Conservation (phyloP, 208 protist species). For the Acanthamoeba triangularis region DNA sequence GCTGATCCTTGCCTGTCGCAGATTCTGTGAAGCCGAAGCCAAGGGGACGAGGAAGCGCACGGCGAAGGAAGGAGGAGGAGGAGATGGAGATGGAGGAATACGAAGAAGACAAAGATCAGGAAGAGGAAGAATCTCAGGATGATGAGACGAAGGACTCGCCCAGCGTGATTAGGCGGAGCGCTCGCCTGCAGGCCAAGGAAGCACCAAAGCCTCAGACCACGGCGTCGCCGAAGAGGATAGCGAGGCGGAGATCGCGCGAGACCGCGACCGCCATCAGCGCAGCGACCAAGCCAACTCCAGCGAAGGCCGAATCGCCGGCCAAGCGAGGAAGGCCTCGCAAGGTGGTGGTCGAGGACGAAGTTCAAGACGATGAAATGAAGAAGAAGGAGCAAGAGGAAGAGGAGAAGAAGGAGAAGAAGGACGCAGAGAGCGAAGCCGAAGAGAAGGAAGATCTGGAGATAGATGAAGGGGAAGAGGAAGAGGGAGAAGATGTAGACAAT, state of each 20-base stretch:
- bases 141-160: not conserved
- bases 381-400: not conserved
- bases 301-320: not conserved
- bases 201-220: too few relatives aligned
- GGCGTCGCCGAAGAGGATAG: not conserved
- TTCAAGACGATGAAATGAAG: not conserved
- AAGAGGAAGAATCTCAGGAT: not conserved
- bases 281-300: not conserved
- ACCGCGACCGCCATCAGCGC: not conserved
- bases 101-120: not conserved
- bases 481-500: not conserved
- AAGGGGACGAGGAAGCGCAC: not conserved
- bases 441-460: constrained; percentile 1
- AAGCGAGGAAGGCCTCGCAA: not conserved
- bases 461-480: not conserved
- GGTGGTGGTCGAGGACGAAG: not conserved
- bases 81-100: not conserved
- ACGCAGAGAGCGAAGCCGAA: not conserved
- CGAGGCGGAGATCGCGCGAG: not conserved
- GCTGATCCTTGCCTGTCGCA: not conserved
- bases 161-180: not conserved
- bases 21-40: not conserved
- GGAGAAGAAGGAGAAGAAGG: not conserved
- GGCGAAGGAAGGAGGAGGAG: not conserved
- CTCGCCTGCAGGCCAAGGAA: not conserved